Base-by-base conservation (phyloP, 306 rosid species). In the Cicer judaicum region DNA sequence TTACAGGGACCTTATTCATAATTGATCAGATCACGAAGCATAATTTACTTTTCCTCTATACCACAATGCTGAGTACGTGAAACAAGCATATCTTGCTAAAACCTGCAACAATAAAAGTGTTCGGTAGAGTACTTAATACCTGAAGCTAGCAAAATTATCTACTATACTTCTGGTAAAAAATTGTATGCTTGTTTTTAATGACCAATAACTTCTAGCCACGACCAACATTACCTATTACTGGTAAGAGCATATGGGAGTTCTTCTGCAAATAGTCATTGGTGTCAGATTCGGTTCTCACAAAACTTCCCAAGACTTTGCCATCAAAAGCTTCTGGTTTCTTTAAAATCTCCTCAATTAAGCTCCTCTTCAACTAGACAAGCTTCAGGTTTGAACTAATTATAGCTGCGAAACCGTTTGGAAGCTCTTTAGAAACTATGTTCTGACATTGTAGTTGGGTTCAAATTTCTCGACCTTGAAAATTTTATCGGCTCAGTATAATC, bases 301-400 rank as follows among this genome's bases (percentile, higher is more conserved):
- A 88, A 83, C 96, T 70, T 66, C 96, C 97, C 66, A 80, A 70
- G 16, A 92, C 88, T 84, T 92, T 92, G 18, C 47, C 62, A 18
- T 79, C 86, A 80, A 85, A 88, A 66, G 67, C 82, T 64, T 86
- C 89, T 1, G 84, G 88, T 50, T 82, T 67, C 83, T 81, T 85
- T 68, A 76, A 69, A 56, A 92, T 78, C 74, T 80, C 84, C 82
- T 87, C 93, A 66, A 92, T 85, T 74, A 89, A 79, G 77, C 90
- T 89, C 82, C 86, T 87, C 82, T 85, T 89, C 85, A 92, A 81
- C 69, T 87, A 89, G 42, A 92, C 79, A 59, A 86, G 93, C 73
- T 88, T 88, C 74, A 89, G 54, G 76, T 89, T 92, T 59, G 81
- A 79, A 21, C 80, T 71, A 75, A 75, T 70, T 65, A 89, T 83